Base-by-base conservation (phyloP, 164 flowering plant species). In the Amborella trichopoda region DNA sequence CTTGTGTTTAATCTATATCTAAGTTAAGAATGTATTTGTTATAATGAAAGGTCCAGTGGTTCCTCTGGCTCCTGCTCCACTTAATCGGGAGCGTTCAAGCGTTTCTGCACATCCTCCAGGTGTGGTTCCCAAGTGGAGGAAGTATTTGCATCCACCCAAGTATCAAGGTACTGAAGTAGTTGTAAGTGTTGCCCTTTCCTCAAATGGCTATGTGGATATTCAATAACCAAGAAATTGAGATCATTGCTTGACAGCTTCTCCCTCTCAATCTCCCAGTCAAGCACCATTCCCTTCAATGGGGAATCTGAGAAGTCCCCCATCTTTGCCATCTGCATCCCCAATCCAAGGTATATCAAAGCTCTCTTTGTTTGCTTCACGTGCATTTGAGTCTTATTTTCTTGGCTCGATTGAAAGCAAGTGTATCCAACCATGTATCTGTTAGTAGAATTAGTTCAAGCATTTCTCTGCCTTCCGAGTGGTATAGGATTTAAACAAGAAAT, bases 91-190 rank as follows among this genome's bases (percentile, higher is more conserved):
- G 0, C 14, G 9, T 30, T 14, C 34, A 30, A n/a, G 38, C 40
- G 50, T 26, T 23, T 34, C 47, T 30, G 16, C 68, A 71, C 30
- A 46, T 52, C 33, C 52, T 28, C 49, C 51, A 54, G 36, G 52
- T 60, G 48, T 41, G 23, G 59, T 60, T 20, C 26, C 67, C 44
- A 43, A 46, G 43, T 30, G 41, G 12, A 17, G 44, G 27, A 18
- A 40, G 28, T 24, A 38, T 22, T 6, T 10, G 41, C 41, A 38
- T 58, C 56, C 64, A 53, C 71, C 74, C 11, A 6, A 19, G 26
- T n/a, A 23, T 42, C 59, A 65, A 37, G 84, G 83, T 76, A 64
- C 50, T 28, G 22, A 4, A 48, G 33, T 27, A 27, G 13, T 34
- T 23, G n/a, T n/a, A n/a, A n/a, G n/a, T n/a, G n/a, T n/a, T n/a